Percentiles rank a stretch among this genome's conserved stretches.
Conservation (phyloP, 1,284 basidiomycete genomes). For the Sporisorium graminicola region DNA sequence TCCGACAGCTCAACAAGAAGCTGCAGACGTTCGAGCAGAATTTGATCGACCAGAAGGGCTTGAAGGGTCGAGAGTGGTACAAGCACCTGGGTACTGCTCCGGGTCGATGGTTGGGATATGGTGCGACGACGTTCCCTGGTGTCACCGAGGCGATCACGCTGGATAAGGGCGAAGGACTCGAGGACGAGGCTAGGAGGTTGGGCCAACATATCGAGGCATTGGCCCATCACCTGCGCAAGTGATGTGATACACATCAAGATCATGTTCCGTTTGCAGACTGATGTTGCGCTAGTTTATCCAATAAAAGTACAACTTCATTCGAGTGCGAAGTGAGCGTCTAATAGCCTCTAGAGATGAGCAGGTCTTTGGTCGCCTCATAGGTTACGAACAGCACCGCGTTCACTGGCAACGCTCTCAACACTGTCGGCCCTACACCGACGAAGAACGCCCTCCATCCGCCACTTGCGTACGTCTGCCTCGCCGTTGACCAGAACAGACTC, state of each 20-base stretch:
- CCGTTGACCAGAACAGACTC: conserved; percentile 32
- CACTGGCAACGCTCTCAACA: conserved; percentile 58
- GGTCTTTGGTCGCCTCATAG: conserved; percentile 45
- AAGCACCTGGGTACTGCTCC: conserved; percentile 88
- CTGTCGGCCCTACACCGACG: conserved; percentile 57
- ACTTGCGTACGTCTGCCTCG: conserved; percentile 30
- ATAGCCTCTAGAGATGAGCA: conserved; percentile 30
- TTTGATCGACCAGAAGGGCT: conserved; percentile 81
- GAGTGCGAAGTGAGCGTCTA: conserved; percentile 3
- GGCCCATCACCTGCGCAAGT: conserved; percentile 24
- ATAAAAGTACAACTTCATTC: background rate
- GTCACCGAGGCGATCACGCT: conserved; percentile 76
- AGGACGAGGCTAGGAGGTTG: conserved; percentile 56
- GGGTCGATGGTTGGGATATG: conserved; percentile 88
- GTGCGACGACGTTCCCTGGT: conserved; percentile 85
- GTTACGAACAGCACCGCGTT: conserved; percentile 61
- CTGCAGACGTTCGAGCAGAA: conserved; percentile 83
- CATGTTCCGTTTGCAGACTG: background rate
- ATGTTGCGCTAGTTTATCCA: background rate
- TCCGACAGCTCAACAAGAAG: conserved; percentile 79
- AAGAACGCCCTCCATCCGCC: conserved; percentile 59
- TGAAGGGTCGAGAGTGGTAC: conserved; percentile 81
- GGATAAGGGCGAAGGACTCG: conserved; percentile 56
- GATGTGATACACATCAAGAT: conserved; percentile 5
- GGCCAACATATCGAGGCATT: conserved; percentile 33